Base-by-base conservation (phyloP, 164 flowering plant genomes). In the Chimonanthus salicifolius region DNA sequence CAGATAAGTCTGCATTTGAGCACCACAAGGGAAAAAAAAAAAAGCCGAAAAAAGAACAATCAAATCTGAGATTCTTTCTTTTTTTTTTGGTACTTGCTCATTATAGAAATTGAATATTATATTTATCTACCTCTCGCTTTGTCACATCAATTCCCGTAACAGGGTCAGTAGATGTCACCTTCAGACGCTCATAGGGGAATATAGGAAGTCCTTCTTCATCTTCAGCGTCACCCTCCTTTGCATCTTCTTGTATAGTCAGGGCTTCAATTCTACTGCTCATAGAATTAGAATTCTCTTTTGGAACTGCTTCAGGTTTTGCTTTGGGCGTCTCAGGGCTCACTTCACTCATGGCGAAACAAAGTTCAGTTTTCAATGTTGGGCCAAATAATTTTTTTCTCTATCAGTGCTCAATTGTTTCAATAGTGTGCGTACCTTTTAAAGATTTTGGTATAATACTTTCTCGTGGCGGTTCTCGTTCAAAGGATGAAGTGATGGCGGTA, bases 211-310 rank as follows among this genome's bases (percentile, higher is more conserved):
- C 96, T 77, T 90, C 97, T 67, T 95, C 98, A 76, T 95, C 98
- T 81, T 95, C 99, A 68, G 87, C 88, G 72, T 94, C 99, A 76
- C 83, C 96, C 82, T 95, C 99, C 77, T 90, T 91, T 69, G 83
- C 89, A 84, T 92, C 97, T 77, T 95, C 98, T 76, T 88, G 80
- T 83, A 92, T 90, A 0, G 97, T 86, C 62, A 88, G 90, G 67
- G 87, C 81, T 79, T 76, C 98, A 68, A 87, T 74, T 80, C 87
- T 82, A 82, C 80, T 87, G 86, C 88, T 85, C 83, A 87, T 85
- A 58, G 75, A 67, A 73, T 79, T 84, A 45, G 64, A 54, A 45
- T 77, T 83, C 77, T 84, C 92, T 78, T 81, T 82, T 13, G 86
- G 72, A 49, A 79, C 76, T 10, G 81, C 8, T 66, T 86, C 92